Percentiles rank a stretch among this genome's conserved stretches.
Conservation (phyloP, 106 monocot genomes). For the Allium cepa region DNA sequence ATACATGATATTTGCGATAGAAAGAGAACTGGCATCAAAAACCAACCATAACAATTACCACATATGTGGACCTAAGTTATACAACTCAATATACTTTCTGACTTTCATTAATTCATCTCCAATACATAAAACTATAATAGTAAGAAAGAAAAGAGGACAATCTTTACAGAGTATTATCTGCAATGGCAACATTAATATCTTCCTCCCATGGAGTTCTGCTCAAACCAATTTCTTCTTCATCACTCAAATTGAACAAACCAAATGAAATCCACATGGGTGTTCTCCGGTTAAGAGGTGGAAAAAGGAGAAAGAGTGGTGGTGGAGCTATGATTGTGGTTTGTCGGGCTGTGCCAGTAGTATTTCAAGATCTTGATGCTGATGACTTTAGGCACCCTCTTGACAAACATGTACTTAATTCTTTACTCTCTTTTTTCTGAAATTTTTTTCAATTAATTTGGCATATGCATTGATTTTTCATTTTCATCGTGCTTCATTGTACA, state of each 20-base stretch:
- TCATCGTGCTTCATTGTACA: slow-evolving; percentile 13
- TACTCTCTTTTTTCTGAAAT: not conserved
- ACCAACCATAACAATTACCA: not conserved
- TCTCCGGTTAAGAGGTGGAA: not conserved
- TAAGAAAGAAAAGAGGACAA: too few species aligned
- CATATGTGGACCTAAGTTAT: slow-evolving; percentile 5
- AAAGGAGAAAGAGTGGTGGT: not conserved
- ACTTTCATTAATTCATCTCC: not conserved
- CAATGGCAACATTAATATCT: slow-evolving; percentile 16
- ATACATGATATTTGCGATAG: not conserved
- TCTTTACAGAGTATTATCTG: not conserved
- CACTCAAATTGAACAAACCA: not conserved
- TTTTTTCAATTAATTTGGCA: not conserved
- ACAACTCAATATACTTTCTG: not conserved
- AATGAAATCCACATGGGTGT: not conserved
- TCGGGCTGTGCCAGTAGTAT: slow-evolving; percentile 29
- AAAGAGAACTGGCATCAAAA: slow-evolving; percentile 10
- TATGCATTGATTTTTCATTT: not conserved
- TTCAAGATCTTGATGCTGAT: slow-evolving; percentile 78
- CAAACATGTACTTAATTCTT: slow-evolving; percentile 51
- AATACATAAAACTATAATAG: not conserved
- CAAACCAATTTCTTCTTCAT: slow-evolving; percentile 3
- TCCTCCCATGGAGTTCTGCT: not conserved
- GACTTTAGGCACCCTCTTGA: slow-evolving; percentile 95
- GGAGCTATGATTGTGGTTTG: slow-evolving; percentile 3